A percentile compares a stretch with the other conserved stretches of the same genome.
phyloP scores from a whole-genome alignment of 352 stramenopile genomes.

The Phytophthora colocasiae region DNA sequence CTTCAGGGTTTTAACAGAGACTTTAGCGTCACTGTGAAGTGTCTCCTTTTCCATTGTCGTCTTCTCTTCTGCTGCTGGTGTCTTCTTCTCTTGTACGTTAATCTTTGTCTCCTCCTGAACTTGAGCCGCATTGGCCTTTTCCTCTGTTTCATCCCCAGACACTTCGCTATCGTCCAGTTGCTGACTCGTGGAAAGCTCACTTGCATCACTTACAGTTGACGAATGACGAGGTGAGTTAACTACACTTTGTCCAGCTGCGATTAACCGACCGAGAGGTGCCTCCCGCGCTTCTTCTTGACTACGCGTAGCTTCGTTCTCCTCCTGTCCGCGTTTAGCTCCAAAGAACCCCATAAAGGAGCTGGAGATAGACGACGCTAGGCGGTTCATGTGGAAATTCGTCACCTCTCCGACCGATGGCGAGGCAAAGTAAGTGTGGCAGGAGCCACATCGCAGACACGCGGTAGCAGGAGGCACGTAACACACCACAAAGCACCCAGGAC shows the following conservation, averaged over 20 bases:
- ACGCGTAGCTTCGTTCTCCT: conserved; percentile 33
- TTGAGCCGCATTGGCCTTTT: conserved; percentile 30
- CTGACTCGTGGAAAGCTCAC: conserved; percentile 38
- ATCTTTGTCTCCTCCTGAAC: conserved; percentile 3
- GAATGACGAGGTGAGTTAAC: conserved; percentile 37
- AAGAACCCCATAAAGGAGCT: conserved; percentile 84
- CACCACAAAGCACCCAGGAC: conserved; percentile 74
- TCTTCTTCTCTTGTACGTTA: neutral
- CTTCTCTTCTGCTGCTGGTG: conserved; percentile 1
- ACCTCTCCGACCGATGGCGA: conserved; percentile 79
- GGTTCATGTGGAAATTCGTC: conserved; percentile 87
- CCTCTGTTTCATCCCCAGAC: conserved; percentile 37
- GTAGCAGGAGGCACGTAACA: conserved; percentile 82
- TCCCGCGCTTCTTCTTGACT: conserved; percentile 48
- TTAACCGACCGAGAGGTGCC: conserved; percentile 60
- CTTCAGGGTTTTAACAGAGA: conserved; percentile 1
- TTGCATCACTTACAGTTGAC: conserved; percentile 42
- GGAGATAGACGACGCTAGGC: conserved; percentile 77
- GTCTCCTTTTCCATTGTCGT: neutral
- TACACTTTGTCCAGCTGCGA: conserved; percentile 67
- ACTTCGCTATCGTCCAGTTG: conserved; percentile 34
- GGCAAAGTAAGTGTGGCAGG: conserved; percentile 86
- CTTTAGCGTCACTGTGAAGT: neutral
- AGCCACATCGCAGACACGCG: conserved; percentile 77
- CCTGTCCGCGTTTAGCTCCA: conserved; percentile 37